These are phyloP conservation scores for Pichia nanzhaoensis DNA, from an alignment of 805 yeast species.

Conservation along the genomic window DNA sequence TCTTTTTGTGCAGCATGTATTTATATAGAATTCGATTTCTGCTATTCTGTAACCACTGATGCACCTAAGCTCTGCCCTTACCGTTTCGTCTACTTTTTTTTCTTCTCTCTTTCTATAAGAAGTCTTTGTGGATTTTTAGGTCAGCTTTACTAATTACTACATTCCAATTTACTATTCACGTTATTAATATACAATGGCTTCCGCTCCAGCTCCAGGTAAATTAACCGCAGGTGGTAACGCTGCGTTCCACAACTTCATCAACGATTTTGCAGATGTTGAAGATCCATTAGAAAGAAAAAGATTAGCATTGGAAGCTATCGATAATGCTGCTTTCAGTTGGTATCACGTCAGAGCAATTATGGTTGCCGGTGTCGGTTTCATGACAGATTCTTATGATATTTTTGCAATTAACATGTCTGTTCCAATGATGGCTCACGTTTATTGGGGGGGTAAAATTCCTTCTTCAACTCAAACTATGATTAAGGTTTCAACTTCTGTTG, in stretches of 20 bases:
- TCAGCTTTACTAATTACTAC: too few species aligned
- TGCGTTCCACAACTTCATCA: slow-evolving; percentile 77
- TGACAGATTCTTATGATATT: slow-evolving; percentile 89
- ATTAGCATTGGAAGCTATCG: slow-evolving; percentile 77
- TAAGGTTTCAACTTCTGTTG: slow-evolving; percentile 87
- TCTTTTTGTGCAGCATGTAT: too few species aligned
- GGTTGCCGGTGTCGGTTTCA: slow-evolving; percentile 91
- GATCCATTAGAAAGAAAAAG: slow-evolving; percentile 86
- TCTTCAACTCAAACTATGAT: slow-evolving; percentile 66
- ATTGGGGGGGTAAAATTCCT: slow-evolving; percentile 59
- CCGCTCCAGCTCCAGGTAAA: neutral
- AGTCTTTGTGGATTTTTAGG: too few species aligned
- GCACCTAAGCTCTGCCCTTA: too few species aligned
- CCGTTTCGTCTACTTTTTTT: too few species aligned
- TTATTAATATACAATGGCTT: neutral
- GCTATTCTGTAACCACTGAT: too few species aligned
- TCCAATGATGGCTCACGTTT: slow-evolving; percentile 71
- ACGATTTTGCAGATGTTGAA: slow-evolving; percentile 72
- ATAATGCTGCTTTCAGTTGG: slow-evolving; percentile 75
- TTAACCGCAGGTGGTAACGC: slow-evolving; percentile 70
- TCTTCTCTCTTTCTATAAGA: too few species aligned
- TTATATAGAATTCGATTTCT: too few species aligned
- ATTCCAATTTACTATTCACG: too few species aligned
- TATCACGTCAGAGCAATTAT: slow-evolving; percentile 73
- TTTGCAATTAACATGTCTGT: slow-evolving; percentile 83